Percentiles rank a stretch among this genome's conserved stretches.
Conservation (phyloP, 495 filamentous ascomycete genomes). For the Lasiosphaeria ovina region DNA sequence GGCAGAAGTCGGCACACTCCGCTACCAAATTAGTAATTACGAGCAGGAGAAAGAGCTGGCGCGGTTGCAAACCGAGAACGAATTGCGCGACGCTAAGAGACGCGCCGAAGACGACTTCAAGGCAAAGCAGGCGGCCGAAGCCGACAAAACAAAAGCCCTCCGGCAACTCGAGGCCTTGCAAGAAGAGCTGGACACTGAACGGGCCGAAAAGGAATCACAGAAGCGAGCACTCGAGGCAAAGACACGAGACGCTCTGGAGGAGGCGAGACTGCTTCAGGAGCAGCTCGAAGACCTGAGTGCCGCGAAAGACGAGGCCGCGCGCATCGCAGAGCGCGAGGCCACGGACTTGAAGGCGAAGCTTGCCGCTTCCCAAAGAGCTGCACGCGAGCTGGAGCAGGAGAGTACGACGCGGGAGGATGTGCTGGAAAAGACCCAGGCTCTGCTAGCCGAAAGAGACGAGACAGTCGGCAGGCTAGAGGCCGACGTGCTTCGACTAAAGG, state of each 20-base stretch:
- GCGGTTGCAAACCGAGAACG: constrained; percentile 73
- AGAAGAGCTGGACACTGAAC: constrained; percentile 65
- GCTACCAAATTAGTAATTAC: constrained; percentile 59
- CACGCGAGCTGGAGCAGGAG: constrained; percentile 72
- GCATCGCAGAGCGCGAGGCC: constrained; percentile 66
- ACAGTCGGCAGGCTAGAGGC: constrained; percentile 72
- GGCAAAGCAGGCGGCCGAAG: constrained; percentile 72
- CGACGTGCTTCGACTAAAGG: constrained; percentile 76
- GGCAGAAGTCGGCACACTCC: constrained; percentile 53
- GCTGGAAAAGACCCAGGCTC: constrained; percentile 64
- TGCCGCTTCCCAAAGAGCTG: constrained; percentile 60
- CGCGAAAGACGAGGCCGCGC: constrained; percentile 65
- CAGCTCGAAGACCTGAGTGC: constrained; percentile 73
- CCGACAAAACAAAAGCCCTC: constrained; percentile 61
- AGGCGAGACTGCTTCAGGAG: constrained; percentile 68
- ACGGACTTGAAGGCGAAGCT: constrained; percentile 71
- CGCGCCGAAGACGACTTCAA: constrained; percentile 81
- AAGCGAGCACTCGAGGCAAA: constrained; percentile 70
- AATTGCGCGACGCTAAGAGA: constrained; percentile 69
- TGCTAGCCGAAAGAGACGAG: constrained; percentile 63
- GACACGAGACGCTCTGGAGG: constrained; percentile 67
- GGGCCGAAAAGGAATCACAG: constrained; percentile 49
- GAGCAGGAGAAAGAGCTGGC: constrained; percentile 85
- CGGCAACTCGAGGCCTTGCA: constrained; percentile 70
- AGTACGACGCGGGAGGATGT: constrained; percentile 59